phyloP scores from a whole-genome alignment of 768 basidiomycete genomes.

The Tubosaeta sp. region DNA sequence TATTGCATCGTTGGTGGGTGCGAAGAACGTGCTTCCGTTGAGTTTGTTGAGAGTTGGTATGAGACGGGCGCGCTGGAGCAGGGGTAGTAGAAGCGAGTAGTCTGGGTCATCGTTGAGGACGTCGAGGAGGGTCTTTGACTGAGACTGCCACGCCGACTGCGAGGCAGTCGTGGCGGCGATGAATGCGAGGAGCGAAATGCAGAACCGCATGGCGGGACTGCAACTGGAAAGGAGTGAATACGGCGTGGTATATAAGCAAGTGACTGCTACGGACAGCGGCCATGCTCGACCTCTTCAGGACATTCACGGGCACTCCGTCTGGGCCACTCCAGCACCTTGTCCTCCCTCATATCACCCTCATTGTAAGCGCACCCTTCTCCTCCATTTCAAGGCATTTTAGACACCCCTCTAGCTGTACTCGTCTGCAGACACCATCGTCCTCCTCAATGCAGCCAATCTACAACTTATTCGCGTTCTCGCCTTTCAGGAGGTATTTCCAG shows the following conservation, averaged over 20 bases:
- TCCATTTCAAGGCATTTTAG: slow-evolving; percentile 1
- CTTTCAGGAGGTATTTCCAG: slow-evolving; percentile 79
- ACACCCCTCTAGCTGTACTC: slow-evolving; percentile 54
- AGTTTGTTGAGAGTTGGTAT: slow-evolving; percentile 90
- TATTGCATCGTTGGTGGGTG: slow-evolving; percentile 92
- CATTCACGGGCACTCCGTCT: slow-evolving; percentile 50
- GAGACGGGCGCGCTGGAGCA: slow-evolving; percentile 81
- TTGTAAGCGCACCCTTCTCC: slow-evolving; percentile 43
- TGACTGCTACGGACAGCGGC: slow-evolving; percentile 1
- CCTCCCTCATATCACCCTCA: slow-evolving; percentile 49
- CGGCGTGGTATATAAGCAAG: slow-evolving; percentile 7
- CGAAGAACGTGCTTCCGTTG: slow-evolving; percentile 81
- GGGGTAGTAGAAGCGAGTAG: slow-evolving; percentile 66
- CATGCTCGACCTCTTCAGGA: slow-evolving; percentile 47
- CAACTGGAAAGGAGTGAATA: not conserved
- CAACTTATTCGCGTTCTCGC: slow-evolving; percentile 64
- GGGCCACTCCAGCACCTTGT: slow-evolving; percentile 53
- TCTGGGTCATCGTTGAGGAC: slow-evolving; percentile 70
- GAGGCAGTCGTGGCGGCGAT: slow-evolving; percentile 20
- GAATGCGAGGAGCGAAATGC: slow-evolving; percentile 33
- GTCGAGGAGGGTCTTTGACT: slow-evolving; percentile 69
- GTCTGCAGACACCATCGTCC: slow-evolving; percentile 63
- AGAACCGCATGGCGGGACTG: slow-evolving; percentile 29
- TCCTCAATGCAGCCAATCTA: slow-evolving; percentile 68
- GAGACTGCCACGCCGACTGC: slow-evolving; percentile 23